Evolutionary conservation across 2,329 filamentous ascomycete species (phyloP).

Genomic region (Trichoderma sp.): DNA sequence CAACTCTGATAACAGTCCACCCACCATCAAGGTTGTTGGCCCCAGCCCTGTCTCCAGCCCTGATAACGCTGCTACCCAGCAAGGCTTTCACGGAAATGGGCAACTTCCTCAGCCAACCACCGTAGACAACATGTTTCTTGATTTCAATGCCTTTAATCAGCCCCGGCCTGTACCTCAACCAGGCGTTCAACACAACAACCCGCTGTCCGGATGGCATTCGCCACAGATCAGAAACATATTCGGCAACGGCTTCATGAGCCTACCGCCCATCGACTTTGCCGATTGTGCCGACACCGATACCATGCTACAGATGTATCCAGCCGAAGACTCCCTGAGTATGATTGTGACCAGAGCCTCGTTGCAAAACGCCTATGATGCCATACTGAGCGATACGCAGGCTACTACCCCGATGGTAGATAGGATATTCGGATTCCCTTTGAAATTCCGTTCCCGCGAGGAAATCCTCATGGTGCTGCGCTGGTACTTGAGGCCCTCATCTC

Average conservation of each 20-base stretch:
- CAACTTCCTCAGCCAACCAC: neutral
- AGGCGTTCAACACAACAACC: neutral
- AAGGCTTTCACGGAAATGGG: neutral
- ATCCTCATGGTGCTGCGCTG: conserved; percentile 4
- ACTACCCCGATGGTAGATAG: neutral
- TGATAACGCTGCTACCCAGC: neutral
- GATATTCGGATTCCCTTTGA: conserved; percentile 8
- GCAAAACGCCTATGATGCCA: neutral
- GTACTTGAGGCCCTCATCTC: neutral
- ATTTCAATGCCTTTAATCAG: neutral
- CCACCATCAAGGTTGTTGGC: no score
- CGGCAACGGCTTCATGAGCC: conserved; percentile 1
- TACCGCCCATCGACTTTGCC: neutral
- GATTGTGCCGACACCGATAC: neutral
- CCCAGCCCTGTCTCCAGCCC: neutral
- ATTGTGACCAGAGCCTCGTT: neutral
- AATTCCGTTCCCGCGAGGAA: conserved; percentile 8
- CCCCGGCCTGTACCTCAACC: neutral
- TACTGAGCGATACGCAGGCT: neutral
- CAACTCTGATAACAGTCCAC: neutral
- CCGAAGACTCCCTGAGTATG: neutral
- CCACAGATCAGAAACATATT: neutral
- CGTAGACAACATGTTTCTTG: neutral
- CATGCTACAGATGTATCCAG: neutral
- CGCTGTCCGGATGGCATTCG: neutral